Evolutionary conservation across 164 flowering plant species (phyloP), one percentile per base, ranked within the genome.

Genomic region (Tinospora cordifolia): DNA sequence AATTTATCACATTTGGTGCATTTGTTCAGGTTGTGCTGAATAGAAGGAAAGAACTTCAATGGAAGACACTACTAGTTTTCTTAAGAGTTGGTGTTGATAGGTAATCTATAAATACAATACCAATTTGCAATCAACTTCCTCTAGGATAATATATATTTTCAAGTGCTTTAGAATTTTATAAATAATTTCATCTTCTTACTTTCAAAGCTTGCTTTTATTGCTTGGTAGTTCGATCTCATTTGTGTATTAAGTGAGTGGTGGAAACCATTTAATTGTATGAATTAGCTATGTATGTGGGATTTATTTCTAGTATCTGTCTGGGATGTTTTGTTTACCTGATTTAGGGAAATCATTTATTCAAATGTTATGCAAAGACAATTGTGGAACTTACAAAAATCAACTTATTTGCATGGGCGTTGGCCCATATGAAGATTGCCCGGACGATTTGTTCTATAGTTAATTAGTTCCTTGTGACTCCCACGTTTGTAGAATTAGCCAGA

Each of bases 1-100:
- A 11, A 9, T 44, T 44, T 54, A 54, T 21, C 24, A 54, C n/a
- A 19, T 54, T 54, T 54, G 9, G 49, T 27, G 27, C 39, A 26
- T 14, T 46, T 41, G 27, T 80, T 70, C 84, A 94, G 99, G 97
- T 85, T 34, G 85, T 90, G 59, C 75, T 92, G 11, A 87, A 87
- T 81, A 84, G 60, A 75, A 81, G 74, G 74, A 90, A 86, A 82
- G 97, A 95, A 79, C 87, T 92, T 74, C 89, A 78, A 44, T 95
- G 97, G 98, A 72, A 89, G 73, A 89, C 82, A 79, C 87, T 95
- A 63, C 75, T 85, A 64, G 82, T 90, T 73, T 90, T 92, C 81
- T 72, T 95, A 64, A 84, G 84, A 78, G 81, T 85, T 3, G 93
- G 97, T 58, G 83, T 85, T 69, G 81, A 83, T 13, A 86, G 90